phyloP scores from a whole-genome alignment of 73 alveolate species.

The Blepharisma japonicum region DNA sequence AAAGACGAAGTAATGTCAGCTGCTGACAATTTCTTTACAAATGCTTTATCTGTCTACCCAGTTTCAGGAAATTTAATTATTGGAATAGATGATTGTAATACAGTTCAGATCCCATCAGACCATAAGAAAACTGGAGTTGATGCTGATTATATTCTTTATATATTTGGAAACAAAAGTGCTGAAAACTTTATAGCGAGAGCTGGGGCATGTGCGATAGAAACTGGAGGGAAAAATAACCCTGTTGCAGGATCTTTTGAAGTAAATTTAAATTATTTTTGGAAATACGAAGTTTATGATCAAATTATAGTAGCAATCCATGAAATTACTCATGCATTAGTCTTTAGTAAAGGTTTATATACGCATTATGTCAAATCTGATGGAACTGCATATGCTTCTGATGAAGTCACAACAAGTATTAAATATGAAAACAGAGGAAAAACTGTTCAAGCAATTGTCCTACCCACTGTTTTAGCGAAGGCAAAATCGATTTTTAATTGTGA shows the following conservation, averaged over 20 bases:
- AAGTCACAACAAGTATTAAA: not conserved
- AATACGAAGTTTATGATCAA: not conserved
- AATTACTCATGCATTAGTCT: not conserved
- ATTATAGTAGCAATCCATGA: not conserved
- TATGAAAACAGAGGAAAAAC: not conserved
- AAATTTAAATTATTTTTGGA: not conserved
- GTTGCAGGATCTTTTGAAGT: constrained; percentile 9
- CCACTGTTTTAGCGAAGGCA: not conserved
- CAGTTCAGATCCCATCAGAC: not conserved
- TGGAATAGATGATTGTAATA: not conserved
- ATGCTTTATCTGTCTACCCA: not conserved
- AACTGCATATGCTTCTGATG: not conserved
- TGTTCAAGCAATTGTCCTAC: not conserved
- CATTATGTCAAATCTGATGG: not conserved
- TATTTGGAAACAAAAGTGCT: not conserved
- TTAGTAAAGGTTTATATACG: not conserved
- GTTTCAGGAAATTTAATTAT: not conserved
- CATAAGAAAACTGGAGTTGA: not conserved
- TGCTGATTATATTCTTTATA: constrained; percentile 14
- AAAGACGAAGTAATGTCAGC: not conserved
- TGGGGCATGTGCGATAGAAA: not conserved
- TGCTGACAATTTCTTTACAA: not conserved
- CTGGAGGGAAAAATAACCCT: not conserved
- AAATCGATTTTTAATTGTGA: not conserved
- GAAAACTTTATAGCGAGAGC: not conserved